Evolutionary conservation across 805 yeast species (phyloP).

Genomic region (Wickerhamomyces bisporus): DNA sequence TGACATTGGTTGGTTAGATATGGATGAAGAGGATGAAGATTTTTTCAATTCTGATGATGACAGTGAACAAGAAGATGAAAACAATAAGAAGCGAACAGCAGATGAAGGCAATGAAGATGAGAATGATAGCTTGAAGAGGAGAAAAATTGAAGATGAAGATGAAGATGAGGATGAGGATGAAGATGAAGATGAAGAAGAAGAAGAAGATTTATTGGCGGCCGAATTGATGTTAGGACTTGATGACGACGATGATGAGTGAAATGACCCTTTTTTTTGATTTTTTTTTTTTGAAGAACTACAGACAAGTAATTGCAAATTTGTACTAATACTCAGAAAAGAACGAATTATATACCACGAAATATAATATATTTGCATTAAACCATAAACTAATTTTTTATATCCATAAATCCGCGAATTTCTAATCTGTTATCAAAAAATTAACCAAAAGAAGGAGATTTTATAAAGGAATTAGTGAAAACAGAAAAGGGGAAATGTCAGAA

Average conservation of each 20-base stretch:
- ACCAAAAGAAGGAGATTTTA: no score
- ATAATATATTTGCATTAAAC: no score
- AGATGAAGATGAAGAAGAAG: conserved; percentile 26
- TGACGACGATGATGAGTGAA: conserved; percentile 9
- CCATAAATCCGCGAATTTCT: no score
- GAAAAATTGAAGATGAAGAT: conserved; percentile 12
- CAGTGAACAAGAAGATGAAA: conserved; percentile 19
- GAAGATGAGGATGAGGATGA: conserved; percentile 21
- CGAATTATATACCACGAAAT: no score
- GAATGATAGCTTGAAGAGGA: background rate
- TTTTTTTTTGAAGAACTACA: no score
- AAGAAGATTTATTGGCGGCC: conserved; percentile 27
- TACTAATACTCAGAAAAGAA: no score
- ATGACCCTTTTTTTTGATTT: no score
- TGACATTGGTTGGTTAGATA: conserved; percentile 24
- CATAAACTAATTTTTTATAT: no score
- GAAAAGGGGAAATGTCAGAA: background rate
- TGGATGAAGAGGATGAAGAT: conserved; percentile 49
- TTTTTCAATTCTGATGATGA: conserved; percentile 38
- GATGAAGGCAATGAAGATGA: conserved; percentile 10
- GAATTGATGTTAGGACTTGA: conserved; percentile 27
- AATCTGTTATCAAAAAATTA: no score
- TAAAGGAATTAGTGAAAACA: no score
- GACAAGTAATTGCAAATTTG: no score
- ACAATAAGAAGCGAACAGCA: conserved; percentile 11